Evolutionary conservation across 306 rosid genomes (phyloP).

Genomic region (Rubus parviflorus): DNA sequence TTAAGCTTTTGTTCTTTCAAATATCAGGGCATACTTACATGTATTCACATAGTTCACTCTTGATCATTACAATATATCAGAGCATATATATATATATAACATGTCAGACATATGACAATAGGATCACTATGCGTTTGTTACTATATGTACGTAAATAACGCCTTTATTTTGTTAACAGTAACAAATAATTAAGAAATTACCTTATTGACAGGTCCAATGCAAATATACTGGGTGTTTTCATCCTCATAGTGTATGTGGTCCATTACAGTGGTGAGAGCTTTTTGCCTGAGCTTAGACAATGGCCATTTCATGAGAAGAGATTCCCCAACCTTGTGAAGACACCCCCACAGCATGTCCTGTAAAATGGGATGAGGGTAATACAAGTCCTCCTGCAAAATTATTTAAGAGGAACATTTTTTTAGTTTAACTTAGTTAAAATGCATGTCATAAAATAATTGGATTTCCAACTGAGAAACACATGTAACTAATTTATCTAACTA

Average conservation of each 20-base stretch:
- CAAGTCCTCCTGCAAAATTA: conserved; percentile 56
- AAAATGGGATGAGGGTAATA: conserved; percentile 39
- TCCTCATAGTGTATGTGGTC: conserved; percentile 72
- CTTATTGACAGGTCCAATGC: conserved; percentile 73
- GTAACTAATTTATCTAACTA: neutral
- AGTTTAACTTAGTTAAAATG: neutral
- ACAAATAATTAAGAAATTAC: conserved; percentile 18
- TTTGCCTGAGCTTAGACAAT: conserved; percentile 54
- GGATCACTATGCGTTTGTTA: no score
- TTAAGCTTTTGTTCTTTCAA: neutral
- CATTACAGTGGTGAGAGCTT: conserved; percentile 54
- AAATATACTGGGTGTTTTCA: conserved; percentile 55
- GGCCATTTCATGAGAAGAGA: conserved; percentile 65
- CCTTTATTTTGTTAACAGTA: no score
- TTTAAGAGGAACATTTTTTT: neutral
- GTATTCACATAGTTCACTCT: neutral
- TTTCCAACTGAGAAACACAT: neutral
- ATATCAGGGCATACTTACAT: neutral
- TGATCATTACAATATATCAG: neutral
- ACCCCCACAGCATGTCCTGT: conserved; percentile 59
- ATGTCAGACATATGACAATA: neutral
- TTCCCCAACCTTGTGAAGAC: conserved; percentile 53
- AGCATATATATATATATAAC: no score
- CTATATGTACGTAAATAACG: no score
- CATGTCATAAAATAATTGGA: neutral